Evolutionary conservation across 805 yeast genomes (phyloP), one percentile per base, ranked within the genome.

Genomic region (Lachancea waltii): DNA sequence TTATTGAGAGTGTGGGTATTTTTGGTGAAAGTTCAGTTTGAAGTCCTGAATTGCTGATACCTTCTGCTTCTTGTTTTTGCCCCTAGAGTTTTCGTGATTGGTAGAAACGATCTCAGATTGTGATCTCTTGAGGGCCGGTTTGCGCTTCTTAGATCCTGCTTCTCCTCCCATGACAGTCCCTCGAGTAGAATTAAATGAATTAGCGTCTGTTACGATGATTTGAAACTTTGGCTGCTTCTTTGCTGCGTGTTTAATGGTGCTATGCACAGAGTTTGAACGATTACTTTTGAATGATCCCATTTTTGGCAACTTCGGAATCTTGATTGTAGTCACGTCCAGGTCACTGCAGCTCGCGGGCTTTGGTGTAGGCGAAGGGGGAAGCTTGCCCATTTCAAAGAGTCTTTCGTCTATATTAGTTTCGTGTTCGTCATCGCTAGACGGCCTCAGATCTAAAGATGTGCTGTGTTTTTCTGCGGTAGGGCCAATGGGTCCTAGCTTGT

Each of bases 241-340:
- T 23, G 46, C 36, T 3, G 34, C 42, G 30, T 48, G 51, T 29
- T 53, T 56, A 8, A 41, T 17, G 7, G 36, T 26, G 13, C 13
- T 25, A 7, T 36, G 38, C 19, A 41, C 32, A 7, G 49, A 41
- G 8, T 21, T 23, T 7, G 51, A 38, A 17, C 45, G 32, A 16
- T 53, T 58, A 33, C 58, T 56, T 26, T 43, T 53, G 41, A 60
- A 60, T 3, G 63, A 58, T 3, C 64, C 64, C 64, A 60, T 60
- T 33, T 58, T 60, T 9, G 64, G 64, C 31, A 60, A 43, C 35
- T 58, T 63, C 1, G 61, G 62, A 3, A 58, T 50, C 15, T 42
- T 45, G 13, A 56, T 36, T 10, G 43, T 28, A 14, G 45, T 45
- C 15, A 36, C 37, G 11, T 36, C 40, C 33, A 35, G 11, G 13